Percentiles rank a stretch among this genome's conserved stretches.
These are phyloP conservation scores for Mycena amicta DNA, from an alignment of 768 basidiomycete genomes.

Conservation along the genomic window DNA sequence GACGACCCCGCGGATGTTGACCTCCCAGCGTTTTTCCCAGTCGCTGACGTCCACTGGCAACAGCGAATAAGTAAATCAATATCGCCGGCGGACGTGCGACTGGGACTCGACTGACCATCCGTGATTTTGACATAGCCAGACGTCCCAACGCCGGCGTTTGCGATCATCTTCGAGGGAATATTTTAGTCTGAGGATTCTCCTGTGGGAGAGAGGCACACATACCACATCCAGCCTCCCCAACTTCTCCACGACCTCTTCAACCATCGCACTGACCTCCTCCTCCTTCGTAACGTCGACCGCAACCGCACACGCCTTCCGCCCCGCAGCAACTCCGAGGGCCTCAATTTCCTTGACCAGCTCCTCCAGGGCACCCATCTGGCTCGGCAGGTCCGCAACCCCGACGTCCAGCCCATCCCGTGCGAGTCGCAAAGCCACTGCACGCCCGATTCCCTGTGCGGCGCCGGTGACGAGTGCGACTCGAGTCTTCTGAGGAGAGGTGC, in stretches of 20 bases:
- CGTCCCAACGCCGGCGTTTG: constrained; percentile 33
- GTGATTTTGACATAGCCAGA: constrained; percentile 5
- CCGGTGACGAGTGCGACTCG: constrained; percentile 35
- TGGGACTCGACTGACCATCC: constrained; percentile 21
- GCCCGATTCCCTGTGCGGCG: constrained; percentile 36
- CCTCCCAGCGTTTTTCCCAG: constrained; percentile 33
- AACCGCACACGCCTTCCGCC: constrained; percentile 24
- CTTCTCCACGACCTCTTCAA: constrained; percentile 19
- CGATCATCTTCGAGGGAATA: constrained; percentile 39
- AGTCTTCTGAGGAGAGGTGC: too few species aligned
- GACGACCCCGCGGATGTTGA: constrained; percentile 44
- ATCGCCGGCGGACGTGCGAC: background rate
- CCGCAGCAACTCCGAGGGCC: too few species aligned
- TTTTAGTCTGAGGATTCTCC: too few species aligned
- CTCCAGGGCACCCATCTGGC: constrained; percentile 22
- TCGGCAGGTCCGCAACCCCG: constrained; percentile 29
- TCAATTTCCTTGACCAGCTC: constrained; percentile 29
- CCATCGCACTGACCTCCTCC: constrained; percentile 29
- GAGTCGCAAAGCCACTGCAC: constrained; percentile 31
- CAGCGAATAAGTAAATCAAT: background rate
- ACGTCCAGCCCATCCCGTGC: constrained; percentile 35
- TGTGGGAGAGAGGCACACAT: constrained; percentile 1
- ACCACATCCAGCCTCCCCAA: constrained; percentile 31
- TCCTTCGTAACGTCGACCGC: constrained; percentile 30
- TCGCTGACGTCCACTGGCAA: constrained; percentile 34